Conservation (phyloP, 768 basidiomycete genomes). For the Chlorophyllum brunneum region DNA sequence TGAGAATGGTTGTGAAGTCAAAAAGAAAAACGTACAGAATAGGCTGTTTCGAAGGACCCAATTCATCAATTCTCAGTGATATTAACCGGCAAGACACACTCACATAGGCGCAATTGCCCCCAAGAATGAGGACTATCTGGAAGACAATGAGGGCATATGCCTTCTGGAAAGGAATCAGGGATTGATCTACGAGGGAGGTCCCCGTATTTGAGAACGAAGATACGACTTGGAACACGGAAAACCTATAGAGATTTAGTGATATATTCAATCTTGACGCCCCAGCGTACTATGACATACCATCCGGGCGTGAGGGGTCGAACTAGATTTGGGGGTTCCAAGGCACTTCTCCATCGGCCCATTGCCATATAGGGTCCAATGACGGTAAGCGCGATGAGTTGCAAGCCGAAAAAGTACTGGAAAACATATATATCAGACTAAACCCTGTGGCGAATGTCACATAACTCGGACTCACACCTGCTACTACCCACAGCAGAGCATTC, state of each 20-base stretch:
- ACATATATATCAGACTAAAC: slow-evolving; percentile 7
- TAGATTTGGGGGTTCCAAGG: slow-evolving; percentile 59
- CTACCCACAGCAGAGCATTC: slow-evolving; percentile 77
- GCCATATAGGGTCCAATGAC: slow-evolving; percentile 83
- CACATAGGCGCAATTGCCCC: slow-evolving; percentile 92
- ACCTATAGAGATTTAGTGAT: slow-evolving; percentile 43
- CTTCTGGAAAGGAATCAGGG: slow-evolving; percentile 87
- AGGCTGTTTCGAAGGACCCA: slow-evolving; percentile 54
- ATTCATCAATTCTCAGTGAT: neutral
- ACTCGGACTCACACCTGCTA: slow-evolving; percentile 56
- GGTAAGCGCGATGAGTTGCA: slow-evolving; percentile 66
- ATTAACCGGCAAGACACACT: slow-evolving; percentile 31
- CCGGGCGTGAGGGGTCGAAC: slow-evolving; percentile 50
- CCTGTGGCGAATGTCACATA: neutral
- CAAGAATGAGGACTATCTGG: slow-evolving; percentile 73
- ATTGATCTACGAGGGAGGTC: slow-evolving; percentile 80
- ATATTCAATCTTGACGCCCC: too few relatives aligned
- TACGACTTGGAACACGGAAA: slow-evolving; percentile 77
- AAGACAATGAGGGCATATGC: slow-evolving; percentile 80
- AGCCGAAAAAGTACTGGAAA: slow-evolving; percentile 69
- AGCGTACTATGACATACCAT: slow-evolving; percentile 46
- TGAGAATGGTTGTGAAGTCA: neutral
- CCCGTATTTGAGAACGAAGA: slow-evolving; percentile 91
- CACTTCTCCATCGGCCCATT: slow-evolving; percentile 48
- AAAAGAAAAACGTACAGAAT: slow-evolving; percentile 62